phyloP scores from a whole-genome alignment of 768 basidiomycete genomes.

The Tylopilus felleus region DNA sequence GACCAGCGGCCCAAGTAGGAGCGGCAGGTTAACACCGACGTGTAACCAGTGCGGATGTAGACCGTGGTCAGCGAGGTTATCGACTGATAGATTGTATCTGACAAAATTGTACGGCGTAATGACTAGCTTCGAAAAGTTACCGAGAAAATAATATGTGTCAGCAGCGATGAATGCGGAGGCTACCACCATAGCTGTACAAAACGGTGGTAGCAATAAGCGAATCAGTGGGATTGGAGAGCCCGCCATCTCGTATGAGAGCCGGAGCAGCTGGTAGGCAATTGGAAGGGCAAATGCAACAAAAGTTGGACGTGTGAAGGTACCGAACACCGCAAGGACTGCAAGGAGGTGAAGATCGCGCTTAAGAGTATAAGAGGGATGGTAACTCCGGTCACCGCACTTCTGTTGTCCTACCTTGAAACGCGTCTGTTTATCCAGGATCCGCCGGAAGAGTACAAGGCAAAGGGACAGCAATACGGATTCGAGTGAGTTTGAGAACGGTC shows the following conservation, averaged over 20 bases:
- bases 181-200: slow-evolving; percentile 18
- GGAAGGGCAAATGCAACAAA: slow-evolving; percentile 35
- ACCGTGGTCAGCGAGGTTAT: slow-evolving; percentile 38
- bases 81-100: slow-evolving; percentile 35
- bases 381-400: not conserved
- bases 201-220: slow-evolving; percentile 17
- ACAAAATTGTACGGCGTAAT: slow-evolving; percentile 39
- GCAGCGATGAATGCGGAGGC: slow-evolving; percentile 19
- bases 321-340: slow-evolving; percentile 26
- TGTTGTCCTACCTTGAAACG: not conserved
- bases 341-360: slow-evolving; percentile 24
- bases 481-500: slow-evolving; percentile 40
- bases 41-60: slow-evolving; percentile 41
- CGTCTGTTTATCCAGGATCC: slow-evolving; percentile 8
- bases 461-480: slow-evolving; percentile 33
- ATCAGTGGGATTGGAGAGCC: slow-evolving; percentile 8
- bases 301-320: slow-evolving; percentile 36
- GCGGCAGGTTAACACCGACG: slow-evolving; percentile 37
- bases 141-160: slow-evolving; percentile 36
- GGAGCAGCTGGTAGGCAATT: slow-evolving; percentile 26
- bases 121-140: slow-evolving; percentile 17
- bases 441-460: slow-evolving; percentile 26
- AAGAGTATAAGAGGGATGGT: not conserved
- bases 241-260: slow-evolving; percentile 6
- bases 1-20: slow-evolving; percentile 38